Evolutionary conservation across 257 asterid species (phyloP).

Genomic region (Euphrasia confusa): DNA sequence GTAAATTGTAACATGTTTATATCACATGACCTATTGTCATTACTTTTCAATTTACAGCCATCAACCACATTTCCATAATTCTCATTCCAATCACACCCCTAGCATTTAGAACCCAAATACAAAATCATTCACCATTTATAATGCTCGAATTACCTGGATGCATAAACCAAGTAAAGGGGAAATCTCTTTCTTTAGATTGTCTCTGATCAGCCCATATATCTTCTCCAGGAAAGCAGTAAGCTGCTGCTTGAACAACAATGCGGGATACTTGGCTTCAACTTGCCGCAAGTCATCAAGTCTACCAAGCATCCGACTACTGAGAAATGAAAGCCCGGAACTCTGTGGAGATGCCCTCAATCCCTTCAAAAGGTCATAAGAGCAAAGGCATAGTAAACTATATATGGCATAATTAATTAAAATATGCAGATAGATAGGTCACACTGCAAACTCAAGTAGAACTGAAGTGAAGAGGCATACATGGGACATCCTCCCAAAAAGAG

Average conservation of each 20-base stretch:
- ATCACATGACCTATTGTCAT: too few species aligned
- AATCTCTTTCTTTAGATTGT: conserved; percentile 90
- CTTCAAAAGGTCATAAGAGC: conserved; percentile 35
- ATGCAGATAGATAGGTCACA: conserved; percentile 9
- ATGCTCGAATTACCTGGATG: conserved; percentile 67
- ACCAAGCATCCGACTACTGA: conserved; percentile 78
- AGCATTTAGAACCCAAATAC: too few species aligned
- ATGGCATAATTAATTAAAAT: conserved; percentile 12
- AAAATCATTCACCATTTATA: not conserved
- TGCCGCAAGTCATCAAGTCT: conserved; percentile 92
- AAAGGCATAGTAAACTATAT: conserved; percentile 6
- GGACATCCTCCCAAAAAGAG: conserved; percentile 98
- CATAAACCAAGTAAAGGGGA: conserved; percentile 94
- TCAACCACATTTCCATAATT: too few species aligned
- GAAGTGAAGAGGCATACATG: conserved; percentile 47
- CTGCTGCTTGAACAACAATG: conserved; percentile 96
- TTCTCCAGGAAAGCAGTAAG: conserved; percentile 99
- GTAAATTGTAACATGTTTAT: too few species aligned
- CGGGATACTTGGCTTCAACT: conserved; percentile 98
- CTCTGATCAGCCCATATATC: conserved; percentile 94
- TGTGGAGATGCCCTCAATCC: conserved; percentile 92
- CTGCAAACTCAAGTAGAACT: conserved; percentile 25
- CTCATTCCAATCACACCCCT: too few species aligned
- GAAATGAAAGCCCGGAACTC: conserved; percentile 83
- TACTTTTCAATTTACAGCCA: too few species aligned